Base-by-base conservation (phyloP, 2,329 filamentous ascomycete species). In the Paradendryphiella salina region DNA sequence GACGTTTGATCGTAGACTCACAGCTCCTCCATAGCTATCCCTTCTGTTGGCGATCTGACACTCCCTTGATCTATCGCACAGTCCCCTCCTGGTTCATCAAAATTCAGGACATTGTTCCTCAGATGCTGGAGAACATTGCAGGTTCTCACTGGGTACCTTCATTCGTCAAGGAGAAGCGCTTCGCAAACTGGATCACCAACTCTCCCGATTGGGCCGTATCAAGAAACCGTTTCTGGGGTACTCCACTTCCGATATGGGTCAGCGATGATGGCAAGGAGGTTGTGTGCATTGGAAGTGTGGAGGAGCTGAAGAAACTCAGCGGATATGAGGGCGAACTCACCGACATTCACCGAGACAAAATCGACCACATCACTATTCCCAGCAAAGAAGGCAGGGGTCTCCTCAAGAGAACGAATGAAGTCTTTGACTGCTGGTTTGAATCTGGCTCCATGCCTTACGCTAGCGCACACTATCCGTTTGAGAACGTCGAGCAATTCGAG, bases 391-490 rank as follows among this genome's bases (percentile, higher is more conserved):
- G 92, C 61, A 96, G 93, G 69, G 92, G 91, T 15, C 80, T 82
- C n/a, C 77, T 96, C 56, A 86, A 82, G 64, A 86, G 92, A 61
- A 82, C 94, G 8, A 86, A 90, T 43, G 91, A 96, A 71, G 90
- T 96, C 4, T 96, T 96, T 64, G 92, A 96, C 75, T 96, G 92
- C 71, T 96, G 92, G 91, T 96, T 96, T 57, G 92, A 96, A 74
- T 96, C 91, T 35, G 92, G 92, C 54, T 92, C 88, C 69, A 96
- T 96, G 92, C 92, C 92, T 2, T 96, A 96, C 69, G 89, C 90
- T 34, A 91, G 87, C 60, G 85, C 88, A 56, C 92, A 96, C 72
- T 96, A 95, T 69, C 92, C 92, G 5, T 96, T 96, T 68, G 88
- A 93, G 75, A 94, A 94, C 67, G 83, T 86, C 61, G 89, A 92